These are phyloP conservation scores for Lotus japonicus DNA, from an alignment of 306 rosid genomes.

Conservation along the genomic window DNA sequence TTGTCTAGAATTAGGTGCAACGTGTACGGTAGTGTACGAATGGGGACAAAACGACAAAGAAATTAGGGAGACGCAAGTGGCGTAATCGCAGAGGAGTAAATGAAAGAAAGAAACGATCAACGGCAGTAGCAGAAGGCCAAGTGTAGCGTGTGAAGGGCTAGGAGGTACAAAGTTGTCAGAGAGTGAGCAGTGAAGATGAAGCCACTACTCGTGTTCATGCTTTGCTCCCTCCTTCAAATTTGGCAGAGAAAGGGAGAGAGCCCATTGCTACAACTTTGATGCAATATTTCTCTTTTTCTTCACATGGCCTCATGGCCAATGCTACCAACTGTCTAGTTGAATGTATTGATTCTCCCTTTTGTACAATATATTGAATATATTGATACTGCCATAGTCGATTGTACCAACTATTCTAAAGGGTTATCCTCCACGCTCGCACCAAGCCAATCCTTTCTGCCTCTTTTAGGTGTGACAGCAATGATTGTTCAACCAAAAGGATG, in stretches of 20 bases:
- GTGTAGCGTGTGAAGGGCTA: not conserved
- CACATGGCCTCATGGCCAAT: not conserved
- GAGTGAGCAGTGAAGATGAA: not conserved
- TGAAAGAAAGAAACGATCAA: conserved; percentile 8
- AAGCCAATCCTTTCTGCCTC: not conserved
- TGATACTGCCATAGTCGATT: too few relatives aligned
- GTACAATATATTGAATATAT: too few relatives aligned
- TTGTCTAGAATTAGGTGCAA: not conserved
- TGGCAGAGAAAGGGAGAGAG: not conserved
- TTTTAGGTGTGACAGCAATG: conserved; percentile 17
- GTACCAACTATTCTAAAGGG: not conserved
- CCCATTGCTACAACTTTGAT: not conserved
- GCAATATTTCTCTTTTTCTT: not conserved
- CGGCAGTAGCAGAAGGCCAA: not conserved
- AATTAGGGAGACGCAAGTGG: not conserved
- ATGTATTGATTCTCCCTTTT: too few relatives aligned
- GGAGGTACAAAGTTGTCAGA: conserved; percentile 13
- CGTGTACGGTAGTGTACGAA: not conserved
- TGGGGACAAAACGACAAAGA: not conserved
- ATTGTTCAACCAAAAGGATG: conserved; percentile 5
- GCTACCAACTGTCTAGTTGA: not conserved
- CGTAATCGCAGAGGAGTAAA: not conserved
- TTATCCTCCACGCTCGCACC: conserved; percentile 33
- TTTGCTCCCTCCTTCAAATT: not conserved
- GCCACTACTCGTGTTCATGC: not conserved